Evolutionary conservation across 257 asterid species (phyloP).

Genomic region (Przewalskia tangutica): DNA sequence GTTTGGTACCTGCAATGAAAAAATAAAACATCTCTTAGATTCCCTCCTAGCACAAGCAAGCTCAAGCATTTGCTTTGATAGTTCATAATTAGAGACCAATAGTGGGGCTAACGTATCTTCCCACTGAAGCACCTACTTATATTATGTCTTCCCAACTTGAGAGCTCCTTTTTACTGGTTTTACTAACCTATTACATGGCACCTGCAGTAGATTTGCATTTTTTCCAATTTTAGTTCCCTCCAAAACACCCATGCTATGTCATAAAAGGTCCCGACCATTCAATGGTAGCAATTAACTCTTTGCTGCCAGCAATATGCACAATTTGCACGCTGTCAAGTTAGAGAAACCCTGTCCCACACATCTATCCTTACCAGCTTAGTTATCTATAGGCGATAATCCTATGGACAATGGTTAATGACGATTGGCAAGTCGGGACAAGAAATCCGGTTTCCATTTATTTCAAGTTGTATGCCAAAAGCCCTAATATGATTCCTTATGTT

Average conservation of each 20-base stretch:
- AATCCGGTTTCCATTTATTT: not conserved
- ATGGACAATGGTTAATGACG: not conserved
- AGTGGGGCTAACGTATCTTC: not conserved
- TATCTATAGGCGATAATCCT: not conserved
- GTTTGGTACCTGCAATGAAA: constrained; percentile 72
- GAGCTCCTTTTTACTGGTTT: constrained; percentile 2
- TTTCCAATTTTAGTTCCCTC: not conserved
- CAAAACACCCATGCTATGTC: not conserved
- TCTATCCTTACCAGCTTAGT: not conserved
- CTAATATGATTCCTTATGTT: not conserved
- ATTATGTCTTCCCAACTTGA: not conserved
- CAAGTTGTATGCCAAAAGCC: not conserved
- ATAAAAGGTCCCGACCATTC: not conserved
- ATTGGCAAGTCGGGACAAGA: not conserved
- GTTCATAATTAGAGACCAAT: not conserved
- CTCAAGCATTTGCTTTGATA: not conserved
- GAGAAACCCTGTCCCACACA: not conserved
- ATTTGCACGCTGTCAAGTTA: not conserved
- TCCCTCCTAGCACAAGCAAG: not conserved
- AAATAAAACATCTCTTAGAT: constrained; percentile 4
- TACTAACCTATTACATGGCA: not conserved
- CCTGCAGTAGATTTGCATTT: not conserved
- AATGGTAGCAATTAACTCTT: not conserved
- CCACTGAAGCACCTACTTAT: not conserved
- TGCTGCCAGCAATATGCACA: not conserved